A percentile compares a stretch with the other conserved stretches of the same genome.
These are phyloP conservation scores for Solanum hybrid DNA, from an alignment of 305 asterid species.

Conservation along the genomic window DNA sequence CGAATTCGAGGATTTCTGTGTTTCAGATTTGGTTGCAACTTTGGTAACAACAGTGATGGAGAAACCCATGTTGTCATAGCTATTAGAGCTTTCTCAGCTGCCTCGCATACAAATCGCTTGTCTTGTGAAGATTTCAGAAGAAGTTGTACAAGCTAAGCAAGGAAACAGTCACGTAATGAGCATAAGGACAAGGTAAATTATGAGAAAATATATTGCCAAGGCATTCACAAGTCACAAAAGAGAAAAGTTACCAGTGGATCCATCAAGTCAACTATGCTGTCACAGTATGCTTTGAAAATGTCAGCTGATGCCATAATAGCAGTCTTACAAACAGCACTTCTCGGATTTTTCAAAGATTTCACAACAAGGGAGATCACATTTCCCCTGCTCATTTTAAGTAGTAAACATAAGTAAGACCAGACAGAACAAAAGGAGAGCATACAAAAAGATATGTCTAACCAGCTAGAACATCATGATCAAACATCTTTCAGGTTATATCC, in stretches of 20 bases:
- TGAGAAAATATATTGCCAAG: neutral
- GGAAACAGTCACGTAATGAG: conserved; percentile 9
- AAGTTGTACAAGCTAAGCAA: conserved; percentile 65
- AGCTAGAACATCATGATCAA: neutral
- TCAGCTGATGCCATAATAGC: conserved; percentile 79
- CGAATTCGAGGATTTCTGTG: conserved; percentile 88
- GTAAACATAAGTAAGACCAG: neutral
- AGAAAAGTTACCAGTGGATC: conserved; percentile 64
- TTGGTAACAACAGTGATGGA: conserved; percentile 63
- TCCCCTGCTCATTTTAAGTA: conserved; percentile 36
- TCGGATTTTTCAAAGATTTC: conserved; percentile 69
- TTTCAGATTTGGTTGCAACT: conserved; percentile 63
- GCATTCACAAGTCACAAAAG: neutral
- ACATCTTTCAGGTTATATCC: conserved; percentile 5
- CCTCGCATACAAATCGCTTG: conserved; percentile 86
- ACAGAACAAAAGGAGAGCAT: neutral
- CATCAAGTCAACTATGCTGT: conserved; percentile 45
- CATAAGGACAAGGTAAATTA: neutral
- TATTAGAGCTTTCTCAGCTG: conserved; percentile 69
- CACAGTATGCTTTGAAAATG: conserved; percentile 64
- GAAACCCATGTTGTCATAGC: conserved; percentile 73
- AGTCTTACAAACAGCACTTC: conserved; percentile 91
- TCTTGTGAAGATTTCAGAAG: conserved; percentile 94
- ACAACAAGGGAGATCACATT: conserved; percentile 49
- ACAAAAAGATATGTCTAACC: neutral